Evolutionary conservation across 257 asterid species (phyloP).

Genomic region (Plantago major): DNA sequence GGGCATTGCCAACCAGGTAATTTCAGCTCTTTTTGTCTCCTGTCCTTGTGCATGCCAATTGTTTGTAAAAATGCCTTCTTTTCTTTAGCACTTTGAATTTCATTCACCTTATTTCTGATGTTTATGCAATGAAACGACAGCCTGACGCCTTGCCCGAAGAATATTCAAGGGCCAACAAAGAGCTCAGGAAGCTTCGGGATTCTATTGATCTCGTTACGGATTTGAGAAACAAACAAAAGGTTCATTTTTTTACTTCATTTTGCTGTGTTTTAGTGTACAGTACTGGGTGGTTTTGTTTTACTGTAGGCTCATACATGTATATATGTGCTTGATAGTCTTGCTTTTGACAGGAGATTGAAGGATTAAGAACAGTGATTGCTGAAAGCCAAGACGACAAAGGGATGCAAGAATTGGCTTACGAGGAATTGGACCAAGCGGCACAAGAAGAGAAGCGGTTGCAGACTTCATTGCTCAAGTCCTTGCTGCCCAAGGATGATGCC

Average conservation of each 20-base stretch:
- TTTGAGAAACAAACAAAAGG: conserved; percentile 73
- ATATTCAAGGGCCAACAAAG: conserved; percentile 74
- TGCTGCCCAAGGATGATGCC: conserved; percentile 92
- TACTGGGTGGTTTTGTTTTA: no score
- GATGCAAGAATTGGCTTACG: conserved; percentile 84
- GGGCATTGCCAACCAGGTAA: conserved; percentile 52
- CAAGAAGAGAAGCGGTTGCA: conserved; percentile 70
- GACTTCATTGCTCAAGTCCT: conserved; percentile 58
- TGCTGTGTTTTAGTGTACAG: background rate
- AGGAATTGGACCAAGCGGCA: conserved; percentile 62
- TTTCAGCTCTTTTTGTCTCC: background rate
- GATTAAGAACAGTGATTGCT: conserved; percentile 47
- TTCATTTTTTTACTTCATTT: conserved; percentile 15
- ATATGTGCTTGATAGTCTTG: conserved; percentile 7
- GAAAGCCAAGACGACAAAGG: conserved; percentile 80
- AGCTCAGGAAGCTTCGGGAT: conserved; percentile 70
- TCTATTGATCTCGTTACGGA: conserved; percentile 50
- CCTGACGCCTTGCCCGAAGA: conserved; percentile 69
- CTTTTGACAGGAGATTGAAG: conserved; percentile 64
- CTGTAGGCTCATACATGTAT: no score
- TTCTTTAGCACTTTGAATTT: background rate
- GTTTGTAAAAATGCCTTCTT: background rate
- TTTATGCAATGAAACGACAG: conserved; percentile 45
- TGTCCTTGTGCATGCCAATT: background rate
- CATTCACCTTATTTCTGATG: conserved; percentile 8